These are phyloP conservation scores for Termitomyces sp. DNA, from an alignment of 768 basidiomycete genomes.

Conservation along the genomic window DNA sequence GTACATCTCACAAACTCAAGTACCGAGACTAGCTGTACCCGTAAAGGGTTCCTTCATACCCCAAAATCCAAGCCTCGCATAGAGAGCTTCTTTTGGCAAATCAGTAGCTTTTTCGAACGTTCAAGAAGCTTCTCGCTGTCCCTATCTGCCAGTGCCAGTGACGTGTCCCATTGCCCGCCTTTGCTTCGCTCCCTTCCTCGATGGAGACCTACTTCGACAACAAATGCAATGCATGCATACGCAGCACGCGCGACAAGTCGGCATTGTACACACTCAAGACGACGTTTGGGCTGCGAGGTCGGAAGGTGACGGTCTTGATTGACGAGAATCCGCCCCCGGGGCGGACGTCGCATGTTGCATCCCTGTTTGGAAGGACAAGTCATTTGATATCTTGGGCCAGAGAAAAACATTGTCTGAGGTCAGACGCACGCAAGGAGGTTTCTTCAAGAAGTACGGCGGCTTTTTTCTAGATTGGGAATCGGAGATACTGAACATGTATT, in stretches of 20 bases:
- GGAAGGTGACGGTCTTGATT: conserved; percentile 37
- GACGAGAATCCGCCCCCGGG: conserved; percentile 41
- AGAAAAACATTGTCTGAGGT: conserved; percentile 34
- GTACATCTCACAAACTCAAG: background rate
- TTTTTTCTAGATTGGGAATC: background rate
- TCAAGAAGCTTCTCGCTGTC: background rate
- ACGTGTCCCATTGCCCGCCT: background rate
- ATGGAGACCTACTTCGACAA: conserved; percentile 53
- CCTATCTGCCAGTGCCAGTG: background rate
- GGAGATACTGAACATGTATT: background rate
- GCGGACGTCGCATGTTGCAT: conserved; percentile 31
- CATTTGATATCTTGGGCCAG: conserved; percentile 38
- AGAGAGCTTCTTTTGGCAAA: background rate
- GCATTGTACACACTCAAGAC: conserved; percentile 39
- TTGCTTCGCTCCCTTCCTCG: background rate
- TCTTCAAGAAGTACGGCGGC: conserved; percentile 27
- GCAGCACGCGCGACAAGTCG: conserved; percentile 36
- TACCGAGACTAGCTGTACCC: background rate
- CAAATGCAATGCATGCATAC: conserved; percentile 38
- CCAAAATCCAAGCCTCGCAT: background rate
- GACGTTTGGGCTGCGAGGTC: conserved; percentile 34
- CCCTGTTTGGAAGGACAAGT: conserved; percentile 45
- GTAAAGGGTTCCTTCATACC: background rate
- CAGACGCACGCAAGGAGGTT: conserved; percentile 30
- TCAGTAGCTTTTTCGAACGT: background rate